Percentiles rank a stretch among this genome's conserved stretches.
phyloP scores from a whole-genome alignment of 2,329 filamentous ascomycete species.

The Truncatella angustata region DNA sequence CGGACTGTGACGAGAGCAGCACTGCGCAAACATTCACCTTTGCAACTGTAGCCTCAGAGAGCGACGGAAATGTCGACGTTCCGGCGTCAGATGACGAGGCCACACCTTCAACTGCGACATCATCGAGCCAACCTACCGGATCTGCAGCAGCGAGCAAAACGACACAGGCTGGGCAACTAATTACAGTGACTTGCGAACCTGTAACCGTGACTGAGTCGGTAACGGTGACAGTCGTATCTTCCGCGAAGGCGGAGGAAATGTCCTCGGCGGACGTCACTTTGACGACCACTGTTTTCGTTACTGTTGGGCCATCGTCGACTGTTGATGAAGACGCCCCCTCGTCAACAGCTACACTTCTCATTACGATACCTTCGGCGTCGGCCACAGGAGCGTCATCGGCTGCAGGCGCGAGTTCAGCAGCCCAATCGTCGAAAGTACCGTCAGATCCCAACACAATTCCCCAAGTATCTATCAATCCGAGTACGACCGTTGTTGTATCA shows the following conservation, averaged over 20 bases:
- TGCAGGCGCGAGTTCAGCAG: not conserved
- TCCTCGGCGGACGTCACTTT: not conserved
- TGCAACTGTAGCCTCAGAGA: not conserved
- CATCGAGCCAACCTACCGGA: not conserved
- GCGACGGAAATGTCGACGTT: not conserved
- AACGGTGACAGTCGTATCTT: not conserved
- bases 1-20: conserved; percentile 38
- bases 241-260: not conserved
- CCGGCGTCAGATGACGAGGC: not conserved
- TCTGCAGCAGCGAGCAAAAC: not conserved
- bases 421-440: not conserved
- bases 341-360: conserved; percentile 10
- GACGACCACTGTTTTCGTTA: conserved; percentile 1
- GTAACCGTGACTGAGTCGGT: conserved; percentile 2
- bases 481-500: conserved; percentile 6
- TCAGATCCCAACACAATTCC: conserved; percentile 2
- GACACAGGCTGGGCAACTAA: not conserved
- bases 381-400: not conserved
- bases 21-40: conserved; percentile 41
- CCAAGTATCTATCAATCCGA: conserved; percentile 10
- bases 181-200: not conserved
- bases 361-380: not conserved
- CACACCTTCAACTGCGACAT: not conserved
- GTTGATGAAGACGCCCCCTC: conserved; percentile 4
- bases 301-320: not conserved